Conservation (phyloP, 495 filamentous ascomycete genomes). For the Trichoderma reesei region DNA sequence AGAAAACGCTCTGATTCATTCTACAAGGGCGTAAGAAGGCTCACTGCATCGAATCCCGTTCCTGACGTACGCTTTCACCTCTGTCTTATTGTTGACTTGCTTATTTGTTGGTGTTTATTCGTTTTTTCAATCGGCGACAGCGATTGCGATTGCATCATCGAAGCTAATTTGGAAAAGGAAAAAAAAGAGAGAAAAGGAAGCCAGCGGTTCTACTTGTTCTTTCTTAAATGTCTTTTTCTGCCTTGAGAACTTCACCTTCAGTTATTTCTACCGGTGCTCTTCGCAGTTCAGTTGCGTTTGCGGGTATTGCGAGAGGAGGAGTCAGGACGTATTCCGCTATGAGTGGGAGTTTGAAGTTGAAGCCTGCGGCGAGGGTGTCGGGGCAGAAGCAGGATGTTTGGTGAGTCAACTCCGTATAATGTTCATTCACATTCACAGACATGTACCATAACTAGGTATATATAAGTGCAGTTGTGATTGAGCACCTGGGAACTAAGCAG, state of each 20-base stretch:
- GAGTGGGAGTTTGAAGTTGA: conserved; percentile 30
- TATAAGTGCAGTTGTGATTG: too few relatives aligned
- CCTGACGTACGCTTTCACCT: too few relatives aligned
- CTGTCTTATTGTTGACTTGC: too few relatives aligned
- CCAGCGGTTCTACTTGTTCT: not conserved
- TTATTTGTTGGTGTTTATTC: too few relatives aligned
- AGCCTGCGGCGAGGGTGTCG: conserved; percentile 70
- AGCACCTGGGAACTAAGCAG: too few relatives aligned
- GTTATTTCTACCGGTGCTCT: not conserved
- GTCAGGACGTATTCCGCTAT: conserved; percentile 15
- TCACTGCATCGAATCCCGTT: too few relatives aligned
- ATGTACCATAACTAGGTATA: too few relatives aligned
- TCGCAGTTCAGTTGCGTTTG: not conserved
- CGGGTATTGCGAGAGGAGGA: not conserved
- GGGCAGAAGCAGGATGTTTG: conserved; percentile 88
- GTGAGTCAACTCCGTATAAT: conserved; percentile 34
- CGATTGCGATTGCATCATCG: not conserved
- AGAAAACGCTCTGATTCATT: too few relatives aligned
- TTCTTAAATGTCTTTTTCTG: conserved; percentile 11
- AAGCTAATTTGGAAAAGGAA: not conserved
- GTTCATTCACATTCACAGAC: too few relatives aligned
- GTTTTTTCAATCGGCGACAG: not conserved
- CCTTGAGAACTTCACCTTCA: not conserved
- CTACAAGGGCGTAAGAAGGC: too few relatives aligned
- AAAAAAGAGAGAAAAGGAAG: conserved; percentile 1